Conservation (phyloP, 2,329 filamentous ascomycete genomes). For the Trichoderma koningii region DNA sequence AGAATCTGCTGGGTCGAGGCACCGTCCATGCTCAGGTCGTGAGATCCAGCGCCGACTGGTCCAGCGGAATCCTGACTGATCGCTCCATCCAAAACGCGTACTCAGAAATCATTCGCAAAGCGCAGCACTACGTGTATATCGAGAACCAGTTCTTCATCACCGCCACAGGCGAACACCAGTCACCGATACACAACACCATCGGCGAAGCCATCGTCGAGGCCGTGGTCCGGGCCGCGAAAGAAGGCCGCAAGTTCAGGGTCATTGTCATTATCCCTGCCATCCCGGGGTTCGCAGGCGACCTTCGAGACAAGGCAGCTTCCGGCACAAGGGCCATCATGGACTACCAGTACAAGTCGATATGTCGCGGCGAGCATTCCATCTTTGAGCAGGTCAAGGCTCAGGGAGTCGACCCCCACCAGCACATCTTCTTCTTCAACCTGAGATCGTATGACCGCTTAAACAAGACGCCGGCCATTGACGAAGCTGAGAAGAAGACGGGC, state of each 20-base stretch:
- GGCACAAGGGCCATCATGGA: constrained; percentile 97
- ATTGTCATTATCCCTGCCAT: constrained; percentile 90
- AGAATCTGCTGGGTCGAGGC: constrained; percentile 65
- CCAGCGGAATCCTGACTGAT: constrained; percentile 81
- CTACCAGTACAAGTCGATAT: constrained; percentile 96
- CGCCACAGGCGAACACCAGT: constrained; percentile 84
- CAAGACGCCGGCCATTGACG: constrained; percentile 70
- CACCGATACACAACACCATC: constrained; percentile 83
- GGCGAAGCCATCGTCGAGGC: constrained; percentile 90
- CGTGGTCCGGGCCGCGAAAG: constrained; percentile 76
- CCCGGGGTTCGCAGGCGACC: constrained; percentile 90
- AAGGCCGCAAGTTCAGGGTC: constrained; percentile 83
- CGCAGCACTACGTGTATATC: constrained; percentile 93
- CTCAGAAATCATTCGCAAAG: constrained; percentile 78
- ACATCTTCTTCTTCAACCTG: constrained; percentile 94
- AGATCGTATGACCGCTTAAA: constrained; percentile 91
- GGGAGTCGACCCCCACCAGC: constrained; percentile 73
- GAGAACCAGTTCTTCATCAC: constrained; percentile 99
- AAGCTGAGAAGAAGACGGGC: constrained; percentile 78
- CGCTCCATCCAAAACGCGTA: constrained; percentile 89
- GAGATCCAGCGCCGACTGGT: constrained; percentile 92
- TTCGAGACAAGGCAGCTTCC: constrained; percentile 77
- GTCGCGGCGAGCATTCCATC: constrained; percentile 87
- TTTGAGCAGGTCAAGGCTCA: constrained; percentile 72
- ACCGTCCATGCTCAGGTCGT: constrained; percentile 81